These are phyloP conservation scores for Fusarium armeniacum DNA, from an alignment of 2,329 filamentous ascomycete genomes.

Conservation along the genomic window DNA sequence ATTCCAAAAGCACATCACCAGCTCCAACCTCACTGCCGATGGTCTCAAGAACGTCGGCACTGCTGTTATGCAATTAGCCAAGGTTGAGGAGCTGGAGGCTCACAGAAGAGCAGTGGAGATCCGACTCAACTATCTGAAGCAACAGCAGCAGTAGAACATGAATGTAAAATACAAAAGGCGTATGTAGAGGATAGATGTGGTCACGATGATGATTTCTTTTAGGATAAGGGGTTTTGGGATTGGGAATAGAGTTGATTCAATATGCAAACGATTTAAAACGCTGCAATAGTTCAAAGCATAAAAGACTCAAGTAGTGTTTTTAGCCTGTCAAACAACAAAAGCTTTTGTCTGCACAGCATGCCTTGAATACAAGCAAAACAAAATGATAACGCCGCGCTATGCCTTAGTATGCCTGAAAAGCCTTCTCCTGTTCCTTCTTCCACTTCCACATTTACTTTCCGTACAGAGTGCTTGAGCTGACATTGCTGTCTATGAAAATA, in stretches of 20 bases:
- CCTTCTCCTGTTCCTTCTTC: constrained; percentile 6
- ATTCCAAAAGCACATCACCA: constrained; percentile 98
- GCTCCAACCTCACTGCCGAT: constrained; percentile 87
- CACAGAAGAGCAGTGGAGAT: constrained; percentile 93
- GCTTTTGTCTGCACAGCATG: constrained; percentile 44
- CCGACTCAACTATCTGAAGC: constrained; percentile 70
- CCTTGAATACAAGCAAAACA: constrained; percentile 42
- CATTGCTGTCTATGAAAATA: constrained; percentile 19
- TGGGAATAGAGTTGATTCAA: constrained; percentile 32
- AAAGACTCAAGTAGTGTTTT: constrained; percentile 33
- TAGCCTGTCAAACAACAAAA: constrained; percentile 36
- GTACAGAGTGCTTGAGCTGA: neutral
- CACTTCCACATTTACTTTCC: constrained; percentile 3
- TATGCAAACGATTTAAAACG: constrained; percentile 3
- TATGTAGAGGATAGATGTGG: constrained; percentile 24
- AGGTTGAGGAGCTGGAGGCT: constrained; percentile 94
- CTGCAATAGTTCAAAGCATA: neutral
- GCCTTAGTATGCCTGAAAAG: constrained; percentile 41
- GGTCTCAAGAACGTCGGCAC: constrained; percentile 87
- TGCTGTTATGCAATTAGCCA: constrained; percentile 94
- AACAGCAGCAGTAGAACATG: constrained; percentile 50
- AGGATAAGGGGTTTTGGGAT: constrained; percentile 16
- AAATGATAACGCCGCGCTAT: constrained; percentile 55
- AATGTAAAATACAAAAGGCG: constrained; percentile 24
- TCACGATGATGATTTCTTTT: constrained; percentile 21